A percentile compares a stretch with the other conserved stretches of the same genome.
phyloP scores from a whole-genome alignment of 495 filamentous ascomycete genomes.

The Monascus purpureus region DNA sequence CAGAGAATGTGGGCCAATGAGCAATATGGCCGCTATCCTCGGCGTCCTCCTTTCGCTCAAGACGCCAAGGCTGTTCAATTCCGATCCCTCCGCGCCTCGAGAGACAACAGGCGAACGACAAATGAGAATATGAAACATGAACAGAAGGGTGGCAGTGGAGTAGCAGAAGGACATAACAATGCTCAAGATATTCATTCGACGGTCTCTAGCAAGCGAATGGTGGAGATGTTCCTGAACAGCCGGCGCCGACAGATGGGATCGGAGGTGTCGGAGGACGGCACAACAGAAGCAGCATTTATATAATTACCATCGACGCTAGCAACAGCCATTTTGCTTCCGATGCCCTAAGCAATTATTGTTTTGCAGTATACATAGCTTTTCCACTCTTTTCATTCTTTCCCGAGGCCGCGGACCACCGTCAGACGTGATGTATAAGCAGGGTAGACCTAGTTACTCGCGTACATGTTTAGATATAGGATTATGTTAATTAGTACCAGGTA shows the following conservation, averaged over 20 bases:
- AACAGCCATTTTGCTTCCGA: conserved; percentile 1
- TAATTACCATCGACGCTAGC: conserved; percentile 4
- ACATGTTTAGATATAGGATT: too few species aligned
- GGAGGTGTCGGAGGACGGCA: conserved; percentile 8
- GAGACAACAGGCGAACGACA: conserved; percentile 12
- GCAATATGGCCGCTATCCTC: conserved; percentile 18
- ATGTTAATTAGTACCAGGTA: too few species aligned
- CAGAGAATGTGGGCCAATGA: conserved; percentile 17
- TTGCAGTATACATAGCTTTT: too few species aligned
- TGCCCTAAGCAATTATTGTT: too few species aligned
- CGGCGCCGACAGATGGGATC: conserved; percentile 29
- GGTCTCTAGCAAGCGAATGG: conserved; percentile 42
- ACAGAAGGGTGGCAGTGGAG: conserved; percentile 9
- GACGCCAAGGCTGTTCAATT: conserved; percentile 14
- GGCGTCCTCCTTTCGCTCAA: conserved; percentile 16
- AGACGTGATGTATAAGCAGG: too few species aligned
- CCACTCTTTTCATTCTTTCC: too few species aligned
- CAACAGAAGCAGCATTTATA: conserved; percentile 15
- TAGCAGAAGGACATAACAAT: conserved; percentile 10
- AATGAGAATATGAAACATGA: conserved; percentile 20
- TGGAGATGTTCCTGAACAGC: conserved; percentile 44
- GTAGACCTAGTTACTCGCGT: too few species aligned
- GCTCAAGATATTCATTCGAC: conserved; percentile 12
- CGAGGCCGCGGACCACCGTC: too few species aligned
- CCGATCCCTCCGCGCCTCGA: conserved; percentile 16